Conservation (phyloP, 2,329 filamentous ascomycete genomes). For the Cladosporium phlei region DNA sequence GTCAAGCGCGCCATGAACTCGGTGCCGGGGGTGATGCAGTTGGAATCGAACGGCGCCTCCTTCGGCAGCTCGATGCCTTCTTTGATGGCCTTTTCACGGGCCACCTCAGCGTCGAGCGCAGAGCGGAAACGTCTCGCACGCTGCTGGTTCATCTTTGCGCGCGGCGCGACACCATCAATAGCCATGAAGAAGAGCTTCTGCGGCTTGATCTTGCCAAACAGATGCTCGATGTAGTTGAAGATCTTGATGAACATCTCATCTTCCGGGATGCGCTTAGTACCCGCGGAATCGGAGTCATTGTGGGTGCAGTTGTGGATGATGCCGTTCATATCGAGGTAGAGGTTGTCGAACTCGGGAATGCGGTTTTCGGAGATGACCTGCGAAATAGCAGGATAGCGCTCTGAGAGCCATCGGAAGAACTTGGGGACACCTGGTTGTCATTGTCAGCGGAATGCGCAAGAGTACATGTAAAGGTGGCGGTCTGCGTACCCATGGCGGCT, state of each 20-base stretch:
- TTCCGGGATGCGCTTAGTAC: conserved; percentile 87
- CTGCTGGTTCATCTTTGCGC: conserved; percentile 99
- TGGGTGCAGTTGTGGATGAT: conserved; percentile 99
- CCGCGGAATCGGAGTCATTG: conserved; percentile 88
- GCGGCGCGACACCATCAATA: conserved; percentile 92
- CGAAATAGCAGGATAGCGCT: conserved; percentile 97
- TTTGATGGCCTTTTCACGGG: conserved; percentile 83
- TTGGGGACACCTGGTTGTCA: conserved; percentile 68
- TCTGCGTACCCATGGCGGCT: conserved; percentile 17
- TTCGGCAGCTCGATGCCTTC: conserved; percentile 91
- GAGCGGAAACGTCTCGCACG: conserved; percentile 91
- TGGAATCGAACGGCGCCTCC: conserved; percentile 95
- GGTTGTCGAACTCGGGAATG: conserved; percentile 96
- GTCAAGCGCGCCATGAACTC: conserved; percentile 98
- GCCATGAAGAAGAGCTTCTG: conserved; percentile 99
- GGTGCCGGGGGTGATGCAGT: conserved; percentile 96
- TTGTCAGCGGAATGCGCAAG: conserved; percentile 28
- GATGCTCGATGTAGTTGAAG: conserved; percentile 98
- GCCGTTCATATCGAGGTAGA: conserved; percentile 98
- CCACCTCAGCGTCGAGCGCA: conserved; percentile 81
- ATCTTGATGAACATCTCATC: conserved; percentile 99
- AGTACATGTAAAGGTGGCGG: conserved; percentile 17
- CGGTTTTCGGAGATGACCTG: conserved; percentile 98
- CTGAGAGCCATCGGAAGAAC: conserved; percentile 98
- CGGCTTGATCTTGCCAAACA: conserved; percentile 98